Evolutionary conservation across 345 rosid genomes (phyloP).

Genomic region (Xanthoceras sorbifolium): DNA sequence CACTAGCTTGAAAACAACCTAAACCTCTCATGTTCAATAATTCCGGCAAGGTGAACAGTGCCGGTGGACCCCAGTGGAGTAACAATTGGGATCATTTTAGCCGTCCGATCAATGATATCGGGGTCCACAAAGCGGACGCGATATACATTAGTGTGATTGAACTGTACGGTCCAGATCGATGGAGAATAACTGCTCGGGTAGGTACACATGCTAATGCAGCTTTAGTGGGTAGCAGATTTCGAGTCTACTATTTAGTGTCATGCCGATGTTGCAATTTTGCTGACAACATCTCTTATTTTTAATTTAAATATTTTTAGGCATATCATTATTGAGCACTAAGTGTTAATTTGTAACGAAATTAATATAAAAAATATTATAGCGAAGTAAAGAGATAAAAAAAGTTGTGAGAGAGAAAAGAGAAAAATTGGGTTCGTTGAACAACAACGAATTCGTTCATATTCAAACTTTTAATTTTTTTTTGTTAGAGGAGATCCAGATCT

Average conservation of each 20-base stretch:
- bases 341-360: too few relatives aligned
- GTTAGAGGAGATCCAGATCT: too few relatives aligned
- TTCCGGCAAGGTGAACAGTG: slow-evolving; percentile 3
- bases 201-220: slow-evolving; percentile 3
- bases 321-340: too few relatives aligned
- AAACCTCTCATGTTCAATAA: slow-evolving; percentile 16
- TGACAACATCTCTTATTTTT: not conserved
- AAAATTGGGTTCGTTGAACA: too few relatives aligned
- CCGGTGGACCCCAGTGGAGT: not conserved
- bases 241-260: not conserved
- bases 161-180: not conserved
- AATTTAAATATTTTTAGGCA: too few relatives aligned
- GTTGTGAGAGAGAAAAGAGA: too few relatives aligned
- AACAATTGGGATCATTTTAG: not conserved
- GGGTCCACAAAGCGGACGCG: slow-evolving; percentile 7
- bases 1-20: slow-evolving; percentile 4
- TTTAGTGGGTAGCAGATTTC: slow-evolving; percentile 1
- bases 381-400: too few relatives aligned
- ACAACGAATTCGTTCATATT: too few relatives aligned
- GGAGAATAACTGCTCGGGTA: not conserved
- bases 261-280: not conserved
- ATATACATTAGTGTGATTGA: not conserved
- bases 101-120: not conserved
- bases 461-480: too few relatives aligned
- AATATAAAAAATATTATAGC: too few relatives aligned